Evolutionary conservation across 345 rosid species (phyloP).

Genomic region (Clausena lansium): DNA sequence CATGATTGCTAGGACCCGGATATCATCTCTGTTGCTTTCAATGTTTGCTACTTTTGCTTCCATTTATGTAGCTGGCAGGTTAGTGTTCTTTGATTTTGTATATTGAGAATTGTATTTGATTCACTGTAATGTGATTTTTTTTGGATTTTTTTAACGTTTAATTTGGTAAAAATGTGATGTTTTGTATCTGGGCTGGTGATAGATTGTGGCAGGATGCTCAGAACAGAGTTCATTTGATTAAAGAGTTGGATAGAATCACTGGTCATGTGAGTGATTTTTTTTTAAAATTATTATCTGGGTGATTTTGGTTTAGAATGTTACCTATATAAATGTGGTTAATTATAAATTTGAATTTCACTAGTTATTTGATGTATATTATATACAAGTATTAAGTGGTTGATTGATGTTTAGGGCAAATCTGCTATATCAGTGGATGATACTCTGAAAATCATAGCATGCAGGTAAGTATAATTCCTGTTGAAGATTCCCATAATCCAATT

Average conservation of each 20-base stretch:
- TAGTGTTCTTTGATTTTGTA: slow-evolving; percentile 14
- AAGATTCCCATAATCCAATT: background rate
- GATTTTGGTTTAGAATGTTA: background rate
- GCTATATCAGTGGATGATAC: slow-evolving; percentile 89
- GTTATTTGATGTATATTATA: background rate
- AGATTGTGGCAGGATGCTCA: slow-evolving; percentile 95
- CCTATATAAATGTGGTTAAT: background rate
- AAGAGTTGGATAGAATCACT: slow-evolving; percentile 71
- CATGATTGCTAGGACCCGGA: slow-evolving; percentile 37
- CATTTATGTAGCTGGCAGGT: slow-evolving; percentile 85
- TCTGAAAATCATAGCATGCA: slow-evolving; percentile 82
- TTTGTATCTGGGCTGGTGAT: background rate
- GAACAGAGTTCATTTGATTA: slow-evolving; percentile 63
- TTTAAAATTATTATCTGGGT: background rate
- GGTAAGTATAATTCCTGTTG: slow-evolving; percentile 36
- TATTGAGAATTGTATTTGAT: too few species aligned
- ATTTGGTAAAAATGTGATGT: background rate
- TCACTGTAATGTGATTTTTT: background rate
- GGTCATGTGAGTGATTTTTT: slow-evolving; percentile 52
- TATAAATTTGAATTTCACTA: background rate
- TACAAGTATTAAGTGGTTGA: background rate
- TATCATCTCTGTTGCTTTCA: slow-evolving; percentile 59
- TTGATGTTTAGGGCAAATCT: slow-evolving; percentile 60
- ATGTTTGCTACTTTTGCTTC: slow-evolving; percentile 71
- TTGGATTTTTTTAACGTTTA: background rate